phyloP scores from a whole-genome alignment of 2,329 filamentous ascomycete genomes.

The Thermoascus crustaceus region DNA sequence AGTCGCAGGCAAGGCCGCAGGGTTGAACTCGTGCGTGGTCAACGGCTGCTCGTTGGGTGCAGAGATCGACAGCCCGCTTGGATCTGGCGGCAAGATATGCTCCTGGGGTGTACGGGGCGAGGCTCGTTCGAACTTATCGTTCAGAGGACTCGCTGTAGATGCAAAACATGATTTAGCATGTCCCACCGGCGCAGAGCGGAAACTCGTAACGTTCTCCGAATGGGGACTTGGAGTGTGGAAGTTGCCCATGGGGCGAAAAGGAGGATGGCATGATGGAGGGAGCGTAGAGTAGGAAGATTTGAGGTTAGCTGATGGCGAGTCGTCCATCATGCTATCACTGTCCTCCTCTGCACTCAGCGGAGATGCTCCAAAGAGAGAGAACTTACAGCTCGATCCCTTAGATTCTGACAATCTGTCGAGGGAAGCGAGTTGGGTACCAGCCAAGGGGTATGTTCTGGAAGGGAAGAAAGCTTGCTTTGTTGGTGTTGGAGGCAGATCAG shows the following conservation, averaged over 20 bases:
- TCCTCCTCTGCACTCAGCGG: too few species aligned
- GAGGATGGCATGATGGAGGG: too few species aligned
- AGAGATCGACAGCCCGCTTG: conserved; percentile 76
- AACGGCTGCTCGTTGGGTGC: conserved; percentile 43
- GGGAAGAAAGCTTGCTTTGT: conserved; percentile 56
- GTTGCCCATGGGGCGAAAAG: too few species aligned
- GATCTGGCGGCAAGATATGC: conserved; percentile 64
- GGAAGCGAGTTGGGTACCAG: conserved; percentile 24
- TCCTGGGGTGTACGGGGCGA: conserved; percentile 76
- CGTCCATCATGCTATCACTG: too few species aligned
- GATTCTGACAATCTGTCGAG: conserved; percentile 27
- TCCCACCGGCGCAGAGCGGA: too few species aligned
- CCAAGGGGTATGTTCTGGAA: conserved; percentile 27
- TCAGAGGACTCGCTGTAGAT: conserved; percentile 55
- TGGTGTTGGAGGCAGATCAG: conserved; percentile 83
- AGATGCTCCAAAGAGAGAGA: too few species aligned
- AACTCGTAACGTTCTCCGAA: too few species aligned
- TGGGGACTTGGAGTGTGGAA: too few species aligned
- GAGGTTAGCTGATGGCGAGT: too few species aligned
- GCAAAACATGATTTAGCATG: conserved; percentile 32
- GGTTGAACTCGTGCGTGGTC: conserved; percentile 34
- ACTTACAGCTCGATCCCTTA: conserved; percentile 31
- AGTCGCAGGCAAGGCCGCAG: conserved; percentile 61
- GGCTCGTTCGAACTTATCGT: conserved; percentile 44
- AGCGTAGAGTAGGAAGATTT: too few species aligned